Evolutionary conservation across 495 filamentous ascomycete genomes (phyloP).

Genomic region (Geoglossum glabrum): DNA sequence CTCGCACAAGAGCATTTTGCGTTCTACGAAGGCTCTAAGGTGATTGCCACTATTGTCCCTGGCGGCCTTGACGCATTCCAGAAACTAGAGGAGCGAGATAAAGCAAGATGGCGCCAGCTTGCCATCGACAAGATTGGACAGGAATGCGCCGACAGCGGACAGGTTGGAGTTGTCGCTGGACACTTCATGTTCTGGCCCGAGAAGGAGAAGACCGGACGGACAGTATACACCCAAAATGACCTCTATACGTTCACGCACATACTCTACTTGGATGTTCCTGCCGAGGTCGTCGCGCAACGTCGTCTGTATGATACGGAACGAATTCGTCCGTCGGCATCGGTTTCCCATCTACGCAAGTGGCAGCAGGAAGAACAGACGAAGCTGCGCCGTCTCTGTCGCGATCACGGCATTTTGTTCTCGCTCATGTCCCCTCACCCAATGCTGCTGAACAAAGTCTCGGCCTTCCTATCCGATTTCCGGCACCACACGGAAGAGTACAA

Average conservation of each 20-base stretch:
- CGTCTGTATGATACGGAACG: conserved; percentile 21
- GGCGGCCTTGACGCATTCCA: conserved; percentile 35
- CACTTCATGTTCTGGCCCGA: conserved; percentile 41
- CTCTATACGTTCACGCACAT: conserved; percentile 36
- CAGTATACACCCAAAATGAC: conserved; percentile 28
- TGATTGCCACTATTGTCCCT: conserved; percentile 26
- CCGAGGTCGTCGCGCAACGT: conserved; percentile 19
- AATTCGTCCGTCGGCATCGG: conserved; percentile 18
- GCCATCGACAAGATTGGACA: conserved; percentile 29
- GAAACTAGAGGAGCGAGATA: conserved; percentile 19
- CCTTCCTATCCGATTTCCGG: conserved; percentile 22
- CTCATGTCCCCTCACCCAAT: conserved; percentile 9
- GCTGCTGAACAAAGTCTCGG: conserved; percentile 10
- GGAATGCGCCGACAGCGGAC: conserved; percentile 19
- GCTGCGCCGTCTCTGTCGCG: conserved; percentile 28
- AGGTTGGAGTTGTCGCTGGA: conserved; percentile 32
- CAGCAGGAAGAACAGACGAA: conserved; percentile 27
- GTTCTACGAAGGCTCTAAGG: conserved; percentile 33
- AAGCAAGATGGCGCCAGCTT: conserved; percentile 21
- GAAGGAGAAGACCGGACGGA: conserved; percentile 14
- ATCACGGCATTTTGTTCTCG: conserved; percentile 28
- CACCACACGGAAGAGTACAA: conserved; percentile 25
- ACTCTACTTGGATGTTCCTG: conserved; percentile 32
- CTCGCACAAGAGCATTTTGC: conserved; percentile 22
- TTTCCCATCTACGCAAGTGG: conserved; percentile 29